Base-by-base conservation (phyloP, 805 yeast genomes). In the Suhomyces sp. region DNA sequence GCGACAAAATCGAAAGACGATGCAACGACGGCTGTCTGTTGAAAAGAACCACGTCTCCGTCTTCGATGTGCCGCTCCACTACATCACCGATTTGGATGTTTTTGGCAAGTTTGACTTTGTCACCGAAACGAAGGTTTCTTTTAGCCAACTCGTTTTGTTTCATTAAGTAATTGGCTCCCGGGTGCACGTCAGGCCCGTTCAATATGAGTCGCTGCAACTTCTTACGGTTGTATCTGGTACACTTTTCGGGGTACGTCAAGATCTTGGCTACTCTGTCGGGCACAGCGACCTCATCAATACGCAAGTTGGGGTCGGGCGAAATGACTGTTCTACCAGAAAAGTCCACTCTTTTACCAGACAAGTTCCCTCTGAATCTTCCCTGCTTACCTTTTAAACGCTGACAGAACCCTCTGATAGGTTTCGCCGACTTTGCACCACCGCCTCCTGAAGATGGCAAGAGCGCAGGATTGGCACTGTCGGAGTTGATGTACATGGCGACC, bases 11-110 rank as follows among this genome's bases (percentile, higher is more conserved):
- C 2, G 97, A 91, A 47, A 94, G 76, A 68, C 99, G 81, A 71
- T 94, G 99, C 66, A 94, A 78, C 0, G 99, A 94, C 1, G 99
- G 99, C 72, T 94, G 99, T 75, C 99, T 85, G 67, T 94, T 94
- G 76, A 94, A 94, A 51, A 94, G 76, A 15, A 94, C 99, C 46
- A 93, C 82, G 67, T 94, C 99, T 51, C 97, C 97, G 69, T 94
- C 99, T 69, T 93, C 97, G 44, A 94, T 78, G 72, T 94, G 99
- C 64, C 99, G 83, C 72, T 94, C 99, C 10, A 94, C 97, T 46
- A 90, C 78, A 69, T 94, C 99, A 48, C 99, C 99, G 53, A 87
- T 80, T 52, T 80, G 84, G 54, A 94, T 77, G 53, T 84, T 79
- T 51, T 81, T 83, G 0, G 98, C 96, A 39, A 93, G 72, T 61